Base-by-base conservation (phyloP, 176 grass and related monocot species). In the Luzula sylvatica region DNA sequence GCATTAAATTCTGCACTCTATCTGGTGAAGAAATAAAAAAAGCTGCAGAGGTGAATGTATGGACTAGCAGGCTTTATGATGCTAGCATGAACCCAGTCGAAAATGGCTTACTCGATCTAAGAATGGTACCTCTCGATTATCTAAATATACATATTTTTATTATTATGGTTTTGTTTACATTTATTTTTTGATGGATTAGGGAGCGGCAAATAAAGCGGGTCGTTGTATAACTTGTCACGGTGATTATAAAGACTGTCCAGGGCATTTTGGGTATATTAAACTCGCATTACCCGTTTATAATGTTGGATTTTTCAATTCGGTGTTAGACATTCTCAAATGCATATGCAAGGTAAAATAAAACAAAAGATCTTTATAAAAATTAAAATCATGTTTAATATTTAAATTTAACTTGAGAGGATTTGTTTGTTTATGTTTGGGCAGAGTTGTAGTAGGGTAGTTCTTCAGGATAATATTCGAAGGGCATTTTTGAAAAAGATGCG, bases 211-310 rank as follows among this genome's bases (percentile, higher is more conserved):
- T 53, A 96, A 86, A 48, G 14, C 15, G n/a, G 68, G 56, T 13
- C 11, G 47, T 25, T 96, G 90, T 48, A 56, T 50, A 38, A 96
- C 90, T 50, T 96, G 90, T 59, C 81, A 88, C 11, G 80, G 90
- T 30, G 49, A 55, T 42, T 96, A 85, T 59, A 15, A 57, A 0
- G 71, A 85, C 2, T 95, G 90, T 29, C 90, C 90, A 8, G 90
- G 90, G 21, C 84, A 88, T 70, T 96, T 96, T 50, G 90, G 90
- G 15, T 88, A 95, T 64, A 20, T 89, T 45, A 96, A 96, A 75
- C 80, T 89, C 2, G 65, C 71, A 0, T 80, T 96, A 29, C 90
- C 90, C 27, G 84, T 96, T 68, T 96, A 88, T 52, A 96, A 96
- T 71, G 54, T 96, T 0, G 90, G 90, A 7, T 89, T 73, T 52